phyloP scores from a whole-genome alignment of 2,329 filamentous ascomycete species.

The Hypoxylon sp. region DNA sequence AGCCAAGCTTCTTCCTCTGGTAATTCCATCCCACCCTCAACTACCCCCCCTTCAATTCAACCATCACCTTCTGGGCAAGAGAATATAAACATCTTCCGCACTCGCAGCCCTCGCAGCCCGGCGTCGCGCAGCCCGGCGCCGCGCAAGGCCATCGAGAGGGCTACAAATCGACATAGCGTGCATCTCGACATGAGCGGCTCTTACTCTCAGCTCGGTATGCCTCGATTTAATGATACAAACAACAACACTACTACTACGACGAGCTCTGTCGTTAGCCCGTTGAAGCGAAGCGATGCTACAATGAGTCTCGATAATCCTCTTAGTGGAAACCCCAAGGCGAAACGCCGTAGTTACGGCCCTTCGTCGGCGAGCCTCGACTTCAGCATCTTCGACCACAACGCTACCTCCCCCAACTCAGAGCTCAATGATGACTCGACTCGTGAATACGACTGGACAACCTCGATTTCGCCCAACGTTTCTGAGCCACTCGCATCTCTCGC shows the following conservation, averaged over 20 bases:
- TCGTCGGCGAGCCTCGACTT: conserved; percentile 74
- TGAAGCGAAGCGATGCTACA: conserved; percentile 91
- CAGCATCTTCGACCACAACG: conserved; percentile 80
- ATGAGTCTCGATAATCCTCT: conserved; percentile 88
- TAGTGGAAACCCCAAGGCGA: conserved; percentile 88
- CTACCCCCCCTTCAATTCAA: conserved; percentile 59
- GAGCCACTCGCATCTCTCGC: conserved; percentile 63
- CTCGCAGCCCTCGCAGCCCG: conserved; percentile 60
- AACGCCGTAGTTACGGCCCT: conserved; percentile 87
- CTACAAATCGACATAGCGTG: conserved; percentile 66
- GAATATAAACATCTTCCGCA: conserved; percentile 56
- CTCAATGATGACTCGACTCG: conserved; percentile 64
- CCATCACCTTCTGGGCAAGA: conserved; percentile 60
- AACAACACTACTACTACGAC: conserved; percentile 61
- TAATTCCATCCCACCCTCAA: conserved; percentile 71
- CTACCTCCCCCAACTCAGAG: conserved; percentile 63
- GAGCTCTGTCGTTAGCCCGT: conserved; percentile 79
- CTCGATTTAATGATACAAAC: conserved; percentile 66
- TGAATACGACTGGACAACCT: conserved; percentile 69
- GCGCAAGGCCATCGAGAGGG: conserved; percentile 64
- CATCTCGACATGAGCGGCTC: conserved; percentile 71
- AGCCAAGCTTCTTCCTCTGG: conserved; percentile 78
- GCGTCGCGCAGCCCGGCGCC: conserved; percentile 60
- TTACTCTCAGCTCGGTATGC: conserved; percentile 65
- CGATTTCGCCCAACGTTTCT: conserved; percentile 53